A percentile compares a stretch with the other conserved stretches of the same genome.
Conservation (phyloP, 495 filamentous ascomycete species). For the Amphirosellinia nigrospora region DNA sequence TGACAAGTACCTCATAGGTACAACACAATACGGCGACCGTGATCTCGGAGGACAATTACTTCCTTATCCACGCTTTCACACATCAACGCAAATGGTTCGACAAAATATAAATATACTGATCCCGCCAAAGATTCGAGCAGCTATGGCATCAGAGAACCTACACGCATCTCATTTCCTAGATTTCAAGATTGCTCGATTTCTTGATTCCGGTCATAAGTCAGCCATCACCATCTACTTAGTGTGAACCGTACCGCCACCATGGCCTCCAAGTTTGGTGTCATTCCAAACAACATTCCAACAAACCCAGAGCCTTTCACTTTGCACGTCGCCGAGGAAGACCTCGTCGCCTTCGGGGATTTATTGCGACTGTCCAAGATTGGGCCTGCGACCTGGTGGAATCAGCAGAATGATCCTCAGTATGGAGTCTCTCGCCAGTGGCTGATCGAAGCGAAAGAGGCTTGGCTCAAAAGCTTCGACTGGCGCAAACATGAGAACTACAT, state of each 20-base stretch:
- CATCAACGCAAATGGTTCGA: neutral
- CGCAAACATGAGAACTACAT: slow-evolving; percentile 59
- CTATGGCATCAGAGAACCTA: neutral
- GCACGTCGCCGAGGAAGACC: slow-evolving; percentile 40
- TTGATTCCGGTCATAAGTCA: neutral
- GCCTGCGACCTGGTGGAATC: slow-evolving; percentile 58
- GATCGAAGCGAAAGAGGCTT: slow-evolving; percentile 55
- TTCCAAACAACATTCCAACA: slow-evolving; percentile 19
- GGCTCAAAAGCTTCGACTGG: slow-evolving; percentile 56
- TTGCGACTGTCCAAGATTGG: slow-evolving; percentile 59
- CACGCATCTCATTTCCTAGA: slow-evolving; percentile 8
- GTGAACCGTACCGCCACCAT: slow-evolving; percentile 18
- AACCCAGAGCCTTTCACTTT: slow-evolving; percentile 28
- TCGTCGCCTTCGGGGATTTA: slow-evolving; percentile 57
- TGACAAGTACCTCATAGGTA: neutral
- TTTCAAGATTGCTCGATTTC: too few species aligned
- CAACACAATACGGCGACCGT: neutral
- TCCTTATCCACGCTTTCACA: too few species aligned
- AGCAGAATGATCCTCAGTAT: slow-evolving; percentile 47
- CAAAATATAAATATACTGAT: slow-evolving; percentile 9
- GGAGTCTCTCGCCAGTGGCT: slow-evolving; percentile 67
- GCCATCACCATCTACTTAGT: neutral
- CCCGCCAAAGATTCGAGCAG: neutral
- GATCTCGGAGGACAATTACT: slow-evolving; percentile 11
- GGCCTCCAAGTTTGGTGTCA: slow-evolving; percentile 19